These are phyloP conservation scores for Xylariales sp. DNA, from an alignment of 2,329 filamentous ascomycete species.

Conservation along the genomic window DNA sequence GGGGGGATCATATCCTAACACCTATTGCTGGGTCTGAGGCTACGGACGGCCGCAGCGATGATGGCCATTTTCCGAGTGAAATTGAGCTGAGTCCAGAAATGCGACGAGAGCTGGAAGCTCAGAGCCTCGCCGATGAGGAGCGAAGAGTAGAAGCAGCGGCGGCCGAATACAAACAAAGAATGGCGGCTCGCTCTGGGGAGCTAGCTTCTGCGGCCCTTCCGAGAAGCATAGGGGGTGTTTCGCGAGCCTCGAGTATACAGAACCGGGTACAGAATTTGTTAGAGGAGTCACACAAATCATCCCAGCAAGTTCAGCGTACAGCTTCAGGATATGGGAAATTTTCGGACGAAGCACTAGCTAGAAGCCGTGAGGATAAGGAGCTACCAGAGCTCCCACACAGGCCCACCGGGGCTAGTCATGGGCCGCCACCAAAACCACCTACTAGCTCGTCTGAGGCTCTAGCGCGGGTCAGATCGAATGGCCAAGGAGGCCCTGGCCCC, in stretches of 20 bases:
- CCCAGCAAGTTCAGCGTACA: conserved; percentile 69
- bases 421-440: conserved; percentile 44
- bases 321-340: conserved; percentile 92
- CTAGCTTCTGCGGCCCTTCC: conserved; percentile 55
- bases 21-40: conserved; percentile 82
- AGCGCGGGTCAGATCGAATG: conserved; percentile 41
- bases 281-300: conserved; percentile 76
- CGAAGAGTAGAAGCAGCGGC: conserved; percentile 88
- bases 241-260: conserved; percentile 86
- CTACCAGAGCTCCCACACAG: conserved; percentile 64
- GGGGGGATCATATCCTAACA: conserved; percentile 66
- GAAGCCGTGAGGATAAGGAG: conserved; percentile 54
- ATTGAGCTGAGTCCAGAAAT: conserved; percentile 85
- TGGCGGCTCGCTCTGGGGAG: conserved; percentile 67
- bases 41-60: conserved; percentile 75
- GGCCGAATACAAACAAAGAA: conserved; percentile 83
- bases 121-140: conserved; percentile 86
- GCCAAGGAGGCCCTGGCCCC: conserved; percentile 30
- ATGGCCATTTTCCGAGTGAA: conserved; percentile 72
- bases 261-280: conserved; percentile 88
- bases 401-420: conserved; percentile 53
- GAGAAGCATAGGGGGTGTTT: conserved; percentile 68
- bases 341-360: conserved; percentile 66
- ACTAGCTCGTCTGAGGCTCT: conserved; percentile 41
- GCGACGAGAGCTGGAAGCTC: conserved; percentile 87